Evolutionary conservation across 495 filamentous ascomycete genomes (phyloP).

Genomic region (Lophiotrema nucula): DNA sequence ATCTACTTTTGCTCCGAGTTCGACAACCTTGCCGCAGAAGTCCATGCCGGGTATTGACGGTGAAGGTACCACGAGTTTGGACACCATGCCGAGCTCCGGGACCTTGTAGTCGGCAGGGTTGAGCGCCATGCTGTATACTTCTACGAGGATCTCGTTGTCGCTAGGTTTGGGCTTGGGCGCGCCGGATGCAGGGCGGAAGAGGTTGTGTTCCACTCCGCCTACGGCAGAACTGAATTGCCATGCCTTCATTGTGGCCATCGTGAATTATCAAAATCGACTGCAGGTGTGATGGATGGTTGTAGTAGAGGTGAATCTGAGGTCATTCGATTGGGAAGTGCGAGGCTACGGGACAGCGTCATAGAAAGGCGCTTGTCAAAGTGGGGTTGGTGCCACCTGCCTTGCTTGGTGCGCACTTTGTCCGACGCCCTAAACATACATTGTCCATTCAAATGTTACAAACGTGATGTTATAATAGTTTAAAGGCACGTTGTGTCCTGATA

Average conservation of each 20-base stretch:
- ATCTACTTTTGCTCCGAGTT: constrained; percentile 15
- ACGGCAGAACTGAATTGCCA: constrained; percentile 27
- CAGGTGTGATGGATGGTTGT: no score
- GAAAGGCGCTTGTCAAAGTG: no score
- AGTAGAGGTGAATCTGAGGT: no score
- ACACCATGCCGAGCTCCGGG: constrained; percentile 30
- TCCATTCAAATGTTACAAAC: no score
- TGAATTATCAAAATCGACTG: no score
- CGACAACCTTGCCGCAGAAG: constrained; percentile 37
- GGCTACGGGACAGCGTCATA: no score
- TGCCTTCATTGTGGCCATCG: constrained; percentile 35
- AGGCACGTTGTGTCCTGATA: no score
- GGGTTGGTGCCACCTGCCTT: no score
- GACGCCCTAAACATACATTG: no score
- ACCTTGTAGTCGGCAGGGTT: constrained; percentile 42
- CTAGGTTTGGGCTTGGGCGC: constrained; percentile 17
- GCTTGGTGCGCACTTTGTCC: no score
- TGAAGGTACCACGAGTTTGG: constrained; percentile 19
- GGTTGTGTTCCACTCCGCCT: constrained; percentile 38
- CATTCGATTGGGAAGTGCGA: no score
- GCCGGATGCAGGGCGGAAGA: constrained; percentile 24
- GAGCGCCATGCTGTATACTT: constrained; percentile 35
- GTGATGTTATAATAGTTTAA: no score
- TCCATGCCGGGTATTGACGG: constrained; percentile 37
- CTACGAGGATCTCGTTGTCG: constrained; percentile 30